Evolutionary conservation across 2,329 filamentous ascomycete genomes (phyloP).

Genomic region (Penicillium thymicola): DNA sequence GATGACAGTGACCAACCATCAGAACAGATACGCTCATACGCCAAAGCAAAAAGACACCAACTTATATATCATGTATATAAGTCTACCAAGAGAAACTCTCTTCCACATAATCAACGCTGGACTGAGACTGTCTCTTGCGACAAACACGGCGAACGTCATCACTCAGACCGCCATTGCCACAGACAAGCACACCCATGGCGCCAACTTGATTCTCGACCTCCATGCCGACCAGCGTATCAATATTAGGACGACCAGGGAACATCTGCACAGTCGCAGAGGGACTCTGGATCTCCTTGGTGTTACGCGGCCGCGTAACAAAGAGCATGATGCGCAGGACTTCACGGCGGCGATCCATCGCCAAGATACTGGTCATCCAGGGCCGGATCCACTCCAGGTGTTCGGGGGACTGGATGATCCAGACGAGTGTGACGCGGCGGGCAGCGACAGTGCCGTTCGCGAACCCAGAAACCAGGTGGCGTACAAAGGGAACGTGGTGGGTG

Average conservation of each 20-base stretch:
- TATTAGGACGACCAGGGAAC: constrained; percentile 84
- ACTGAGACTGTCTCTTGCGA: constrained; percentile 58
- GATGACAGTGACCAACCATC: background rate
- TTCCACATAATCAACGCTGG: constrained; percentile 70
- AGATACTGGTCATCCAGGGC: constrained; percentile 75
- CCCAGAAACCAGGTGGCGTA: constrained; percentile 70
- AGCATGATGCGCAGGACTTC: constrained; percentile 83
- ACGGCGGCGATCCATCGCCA: constrained; percentile 74
- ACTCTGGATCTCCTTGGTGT: constrained; percentile 74
- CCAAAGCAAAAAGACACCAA: background rate
- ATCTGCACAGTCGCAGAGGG: constrained; percentile 81
- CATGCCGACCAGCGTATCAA: constrained; percentile 72
- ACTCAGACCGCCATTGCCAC: constrained; percentile 69
- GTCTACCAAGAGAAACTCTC: constrained; percentile 63
- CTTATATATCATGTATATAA: background rate
- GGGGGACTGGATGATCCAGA: constrained; percentile 90
- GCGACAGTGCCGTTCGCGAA: constrained; percentile 70
- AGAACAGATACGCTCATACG: background rate
- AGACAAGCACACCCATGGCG: constrained; percentile 82
- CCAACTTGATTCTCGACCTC: constrained; percentile 80
- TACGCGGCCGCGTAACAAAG: constrained; percentile 84
- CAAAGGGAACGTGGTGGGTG: constrained; percentile 87
- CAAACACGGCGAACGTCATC: constrained; percentile 73
- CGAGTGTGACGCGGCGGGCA: constrained; percentile 73
- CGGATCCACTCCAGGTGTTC: constrained; percentile 91